These are phyloP conservation scores for Mycena indigotica DNA, from an alignment of 768 basidiomycete species.

Conservation along the genomic window DNA sequence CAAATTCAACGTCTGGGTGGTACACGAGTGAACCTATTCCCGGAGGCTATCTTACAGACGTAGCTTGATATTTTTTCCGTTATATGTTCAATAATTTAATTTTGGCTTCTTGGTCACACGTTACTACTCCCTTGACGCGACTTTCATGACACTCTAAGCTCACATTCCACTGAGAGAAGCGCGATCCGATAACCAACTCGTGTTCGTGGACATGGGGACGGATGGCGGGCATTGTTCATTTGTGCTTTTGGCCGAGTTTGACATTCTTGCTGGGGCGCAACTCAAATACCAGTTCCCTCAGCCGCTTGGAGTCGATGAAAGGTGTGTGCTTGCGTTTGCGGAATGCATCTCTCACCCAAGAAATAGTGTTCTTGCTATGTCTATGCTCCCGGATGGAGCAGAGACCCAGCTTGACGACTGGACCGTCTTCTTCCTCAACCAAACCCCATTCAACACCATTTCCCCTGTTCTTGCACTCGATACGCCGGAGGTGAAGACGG, in stretches of 20 bases:
- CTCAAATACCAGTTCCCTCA: slow-evolving; percentile 96
- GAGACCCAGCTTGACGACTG: slow-evolving; percentile 95
- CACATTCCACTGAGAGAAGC: background rate
- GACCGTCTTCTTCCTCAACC: slow-evolving; percentile 98
- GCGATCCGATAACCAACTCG: background rate
- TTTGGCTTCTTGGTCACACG: background rate
- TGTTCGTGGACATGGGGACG: slow-evolving; percentile 49
- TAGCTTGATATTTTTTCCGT: background rate
- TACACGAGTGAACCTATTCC: slow-evolving; percentile 18
- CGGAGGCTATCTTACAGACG: slow-evolving; percentile 19
- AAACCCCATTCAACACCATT: slow-evolving; percentile 86
- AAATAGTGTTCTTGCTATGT: slow-evolving; percentile 84
- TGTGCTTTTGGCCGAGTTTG: slow-evolving; percentile 97
- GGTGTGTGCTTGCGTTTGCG: slow-evolving; percentile 52
- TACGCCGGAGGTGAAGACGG: slow-evolving; percentile 37
- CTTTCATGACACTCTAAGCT: background rate
- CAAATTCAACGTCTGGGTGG: slow-evolving; percentile 6
- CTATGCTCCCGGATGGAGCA: slow-evolving; percentile 98
- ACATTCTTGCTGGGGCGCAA: slow-evolving; percentile 92
- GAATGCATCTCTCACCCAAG: slow-evolving; percentile 13
- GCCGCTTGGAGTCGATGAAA: slow-evolving; percentile 91
- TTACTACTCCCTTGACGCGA: background rate
- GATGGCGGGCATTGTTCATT: slow-evolving; percentile 84
- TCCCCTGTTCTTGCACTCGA: slow-evolving; percentile 79
- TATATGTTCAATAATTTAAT: background rate